phyloP scores from a whole-genome alignment of 805 yeast genomes.

The Metschnikowia kunwiensis region DNA sequence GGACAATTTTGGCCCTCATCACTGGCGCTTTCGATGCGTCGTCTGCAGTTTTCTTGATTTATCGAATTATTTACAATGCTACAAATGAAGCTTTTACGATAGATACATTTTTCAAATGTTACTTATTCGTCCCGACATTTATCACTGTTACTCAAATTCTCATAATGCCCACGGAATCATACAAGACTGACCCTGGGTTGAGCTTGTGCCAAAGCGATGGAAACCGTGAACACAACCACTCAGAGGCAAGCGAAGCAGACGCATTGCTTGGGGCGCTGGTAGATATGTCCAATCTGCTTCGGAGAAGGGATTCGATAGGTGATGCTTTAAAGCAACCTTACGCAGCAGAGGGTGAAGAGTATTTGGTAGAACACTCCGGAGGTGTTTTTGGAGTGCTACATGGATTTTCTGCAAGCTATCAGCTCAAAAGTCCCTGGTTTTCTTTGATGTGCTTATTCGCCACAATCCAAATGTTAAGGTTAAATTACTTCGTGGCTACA shows the following conservation, averaged over 20 bases:
- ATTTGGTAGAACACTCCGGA: slow-evolving; percentile 34
- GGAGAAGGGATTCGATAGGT: slow-evolving; percentile 52
- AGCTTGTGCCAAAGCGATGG: slow-evolving; percentile 24
- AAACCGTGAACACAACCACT: slow-evolving; percentile 7
- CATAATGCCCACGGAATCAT: slow-evolving; percentile 51
- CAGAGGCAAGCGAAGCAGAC: slow-evolving; percentile 19
- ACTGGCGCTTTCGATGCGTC: slow-evolving; percentile 62
- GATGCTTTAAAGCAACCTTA: slow-evolving; percentile 55
- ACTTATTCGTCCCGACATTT: slow-evolving; percentile 48
- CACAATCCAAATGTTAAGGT: slow-evolving; percentile 55
- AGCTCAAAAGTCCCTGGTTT: slow-evolving; percentile 53
- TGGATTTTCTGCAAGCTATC: slow-evolving; percentile 48
- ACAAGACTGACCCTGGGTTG: slow-evolving; percentile 36
- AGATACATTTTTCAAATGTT: slow-evolving; percentile 44
- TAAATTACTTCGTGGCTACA: slow-evolving; percentile 59
- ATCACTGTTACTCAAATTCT: slow-evolving; percentile 44
- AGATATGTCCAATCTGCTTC: neutral
- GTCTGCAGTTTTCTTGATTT: slow-evolving; percentile 51
- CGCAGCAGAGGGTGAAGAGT: slow-evolving; percentile 47
- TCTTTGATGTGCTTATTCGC: slow-evolving; percentile 46
- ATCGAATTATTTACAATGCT: slow-evolving; percentile 38
- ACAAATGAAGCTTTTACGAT: slow-evolving; percentile 36
- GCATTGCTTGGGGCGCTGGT: slow-evolving; percentile 23
- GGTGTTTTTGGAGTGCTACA: slow-evolving; percentile 55
- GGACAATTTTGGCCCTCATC: slow-evolving; percentile 49